Conservation (phyloP, 768 basidiomycete genomes). For the Dentipellis fragilis region DNA sequence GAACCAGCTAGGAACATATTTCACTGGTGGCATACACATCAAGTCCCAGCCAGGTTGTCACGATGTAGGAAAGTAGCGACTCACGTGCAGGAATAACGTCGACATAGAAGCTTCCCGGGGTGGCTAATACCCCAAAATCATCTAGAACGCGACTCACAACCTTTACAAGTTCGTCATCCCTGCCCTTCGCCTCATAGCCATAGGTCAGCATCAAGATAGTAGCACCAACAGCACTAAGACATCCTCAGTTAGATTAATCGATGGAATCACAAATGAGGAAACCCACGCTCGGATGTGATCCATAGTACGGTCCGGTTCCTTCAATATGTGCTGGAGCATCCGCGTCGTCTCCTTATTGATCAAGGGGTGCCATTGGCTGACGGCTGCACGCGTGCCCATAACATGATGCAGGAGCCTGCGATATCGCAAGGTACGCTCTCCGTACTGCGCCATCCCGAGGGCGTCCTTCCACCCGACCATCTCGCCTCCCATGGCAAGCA, state of each 20-base stretch:
- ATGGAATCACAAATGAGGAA: neutral
- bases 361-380: constrained; percentile 10
- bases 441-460: constrained; percentile 13
- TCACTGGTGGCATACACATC: neutral
- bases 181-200: neutral
- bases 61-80: neutral
- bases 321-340: constrained; percentile 9
- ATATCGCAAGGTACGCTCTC: constrained; percentile 10
- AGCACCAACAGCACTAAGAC: neutral
- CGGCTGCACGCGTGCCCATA: constrained; percentile 10
- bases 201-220: constrained; percentile 1
- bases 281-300: constrained; percentile 13
- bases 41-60: too few species aligned
- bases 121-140: neutral
- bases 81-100: neutral
- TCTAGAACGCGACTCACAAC: neutral
- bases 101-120: neutral
- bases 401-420: constrained; percentile 11
- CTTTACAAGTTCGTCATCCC: neutral
- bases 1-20: constrained; percentile 1
- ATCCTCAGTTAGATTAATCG: neutral
- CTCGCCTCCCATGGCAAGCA: constrained; percentile 12
- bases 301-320: constrained; percentile 9
- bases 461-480: constrained; percentile 11
- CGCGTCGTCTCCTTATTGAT: constrained; percentile 12